Conservation (phyloP, 306 rosid genomes). For the Geum urbanum region DNA sequence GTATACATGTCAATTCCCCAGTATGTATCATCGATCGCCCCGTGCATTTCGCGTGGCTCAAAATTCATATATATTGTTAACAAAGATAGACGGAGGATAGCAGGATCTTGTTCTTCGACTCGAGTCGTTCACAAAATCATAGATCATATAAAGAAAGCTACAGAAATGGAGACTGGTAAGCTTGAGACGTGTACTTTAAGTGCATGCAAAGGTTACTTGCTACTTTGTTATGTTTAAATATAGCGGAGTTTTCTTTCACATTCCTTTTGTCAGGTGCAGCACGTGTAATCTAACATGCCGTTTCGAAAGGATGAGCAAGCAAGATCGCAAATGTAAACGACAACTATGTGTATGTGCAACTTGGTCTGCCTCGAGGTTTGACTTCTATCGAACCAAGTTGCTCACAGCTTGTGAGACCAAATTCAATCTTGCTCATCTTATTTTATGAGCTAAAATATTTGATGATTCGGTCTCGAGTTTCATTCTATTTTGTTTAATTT, state of each 20-base stretch:
- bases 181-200: slow-evolving; percentile 29
- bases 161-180: not conserved
- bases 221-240: slow-evolving; percentile 13
- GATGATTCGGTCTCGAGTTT: no score
- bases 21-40: not conserved
- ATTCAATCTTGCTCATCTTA: not conserved
- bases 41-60: slow-evolving; percentile 14
- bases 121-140: not conserved
- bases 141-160: not conserved
- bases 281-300: slow-evolving; percentile 79
- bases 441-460: not conserved
- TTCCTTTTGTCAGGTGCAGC: slow-evolving; percentile 64
- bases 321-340: slow-evolving; percentile 1
- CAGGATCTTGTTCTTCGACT: not conserved
- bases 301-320: slow-evolving; percentile 34
- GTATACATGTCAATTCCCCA: not conserved
- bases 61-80: not conserved
- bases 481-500: no score
- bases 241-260: slow-evolving; percentile 39
- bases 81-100: not conserved
- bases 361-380: slow-evolving; percentile 26
- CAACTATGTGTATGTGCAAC: slow-evolving; percentile 30
- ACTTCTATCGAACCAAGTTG: not conserved
- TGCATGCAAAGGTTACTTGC: slow-evolving; percentile 16
- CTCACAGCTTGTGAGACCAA: not conserved